Evolutionary conservation across 441 rosid genomes (phyloP).

Genomic region (Macaranga tanarius): DNA sequence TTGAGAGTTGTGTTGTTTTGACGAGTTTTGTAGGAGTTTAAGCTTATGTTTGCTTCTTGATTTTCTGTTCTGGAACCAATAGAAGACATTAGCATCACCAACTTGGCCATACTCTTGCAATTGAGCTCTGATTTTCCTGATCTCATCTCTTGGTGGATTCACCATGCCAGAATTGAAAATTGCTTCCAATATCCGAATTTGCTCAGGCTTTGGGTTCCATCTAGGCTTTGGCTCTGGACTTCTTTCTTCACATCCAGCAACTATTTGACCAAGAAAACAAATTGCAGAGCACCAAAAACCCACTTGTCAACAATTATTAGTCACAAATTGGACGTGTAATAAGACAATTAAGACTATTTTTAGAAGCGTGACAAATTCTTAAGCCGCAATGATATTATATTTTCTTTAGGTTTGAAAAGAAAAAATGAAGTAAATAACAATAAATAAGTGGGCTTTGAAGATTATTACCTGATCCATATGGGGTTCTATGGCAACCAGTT

Average conservation of each 20-base stretch:
- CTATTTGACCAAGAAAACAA: slow-evolving; percentile 13
- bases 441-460: background rate
- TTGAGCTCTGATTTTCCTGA: slow-evolving; percentile 84
- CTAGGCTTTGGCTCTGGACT: slow-evolving; percentile 98
- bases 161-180: slow-evolving; percentile 99
- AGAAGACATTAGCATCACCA: slow-evolving; percentile 99
- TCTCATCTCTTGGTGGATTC: slow-evolving; percentile 97
- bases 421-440: too few relatives aligned
- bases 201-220: slow-evolving; percentile 99
- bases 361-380: background rate
- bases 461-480: slow-evolving; percentile 58
- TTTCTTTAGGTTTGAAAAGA: background rate
- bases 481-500: slow-evolving; percentile 51
- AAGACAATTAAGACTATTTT: background rate
- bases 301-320: background rate
- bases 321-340: background rate
- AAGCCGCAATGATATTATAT: background rate
- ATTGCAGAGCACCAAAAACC: background rate
- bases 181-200: slow-evolving; percentile 90
- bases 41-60: slow-evolving; percentile 95
- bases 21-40: slow-evolving; percentile 61
- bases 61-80: slow-evolving; percentile 98
- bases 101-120: slow-evolving; percentile 96
- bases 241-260: slow-evolving; percentile 74
- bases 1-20: slow-evolving; percentile 31